A percentile compares a stretch with the other conserved stretches of the same genome.
These are phyloP conservation scores for Coniochaeta hoffmannii DNA, from an alignment of 2,329 filamentous ascomycete species.

Conservation along the genomic window DNA sequence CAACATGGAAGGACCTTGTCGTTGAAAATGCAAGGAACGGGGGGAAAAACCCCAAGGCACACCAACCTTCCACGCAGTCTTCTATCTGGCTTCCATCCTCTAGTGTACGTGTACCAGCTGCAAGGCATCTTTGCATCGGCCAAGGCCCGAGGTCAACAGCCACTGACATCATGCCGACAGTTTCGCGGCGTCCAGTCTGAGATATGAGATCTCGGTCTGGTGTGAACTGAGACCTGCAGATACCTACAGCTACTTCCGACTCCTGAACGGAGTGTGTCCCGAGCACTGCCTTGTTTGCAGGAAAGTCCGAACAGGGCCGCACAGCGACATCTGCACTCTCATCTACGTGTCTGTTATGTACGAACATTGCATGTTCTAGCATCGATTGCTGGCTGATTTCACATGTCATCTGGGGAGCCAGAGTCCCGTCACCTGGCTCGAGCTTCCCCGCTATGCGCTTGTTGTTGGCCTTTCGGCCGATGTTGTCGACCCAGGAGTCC, in stretches of 20 bases:
- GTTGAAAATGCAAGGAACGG: not conserved
- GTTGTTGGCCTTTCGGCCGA: no score
- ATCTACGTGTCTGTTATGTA: no score
- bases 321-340: no score
- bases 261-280: no score
- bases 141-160: not conserved
- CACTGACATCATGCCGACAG: not conserved
- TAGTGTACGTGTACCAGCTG: not conserved
- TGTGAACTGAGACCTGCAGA: not conserved
- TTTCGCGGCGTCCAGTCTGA: not conserved
- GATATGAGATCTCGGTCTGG: not conserved
- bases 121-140: not conserved
- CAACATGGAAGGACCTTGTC: not conserved
- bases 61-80: slow-evolving; percentile 14
- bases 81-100: slow-evolving; percentile 14
- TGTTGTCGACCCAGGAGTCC: not conserved
- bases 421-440: not conserved
- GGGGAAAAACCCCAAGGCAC: not conserved
- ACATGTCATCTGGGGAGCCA: not conserved
- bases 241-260: not conserved
- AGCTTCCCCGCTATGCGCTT: not conserved
- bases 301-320: no score
- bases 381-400: not conserved
- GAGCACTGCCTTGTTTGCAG: no score
- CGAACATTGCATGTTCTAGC: no score